phyloP scores from a whole-genome alignment of 176 grass and related monocot species.

The Otatea glauca region DNA sequence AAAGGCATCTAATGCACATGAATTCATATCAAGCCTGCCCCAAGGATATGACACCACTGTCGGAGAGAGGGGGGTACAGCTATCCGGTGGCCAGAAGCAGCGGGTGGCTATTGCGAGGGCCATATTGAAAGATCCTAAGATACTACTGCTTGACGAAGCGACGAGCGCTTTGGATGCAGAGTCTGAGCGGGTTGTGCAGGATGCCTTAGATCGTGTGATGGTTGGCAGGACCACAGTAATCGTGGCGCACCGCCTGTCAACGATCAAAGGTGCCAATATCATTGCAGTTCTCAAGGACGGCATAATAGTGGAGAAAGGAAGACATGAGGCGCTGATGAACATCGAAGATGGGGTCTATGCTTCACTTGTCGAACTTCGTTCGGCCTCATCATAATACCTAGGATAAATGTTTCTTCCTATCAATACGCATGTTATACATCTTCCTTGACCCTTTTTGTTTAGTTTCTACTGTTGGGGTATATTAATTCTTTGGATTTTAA shows the following conservation, averaged over 20 bases:
- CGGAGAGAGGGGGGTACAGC: slow-evolving; percentile 71
- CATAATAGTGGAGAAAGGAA: slow-evolving; percentile 70
- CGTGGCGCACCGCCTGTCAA: slow-evolving; percentile 76
- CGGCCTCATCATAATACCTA: slow-evolving; percentile 23
- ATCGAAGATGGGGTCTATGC: slow-evolving; percentile 72
- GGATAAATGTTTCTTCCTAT: slow-evolving; percentile 17
- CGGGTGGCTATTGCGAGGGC: slow-evolving; percentile 74
- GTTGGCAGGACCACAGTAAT: slow-evolving; percentile 74
- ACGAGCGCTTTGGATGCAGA: slow-evolving; percentile 82
- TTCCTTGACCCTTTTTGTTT: slow-evolving; percentile 12
- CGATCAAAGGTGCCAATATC: slow-evolving; percentile 70
- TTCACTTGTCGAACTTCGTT: slow-evolving; percentile 70
- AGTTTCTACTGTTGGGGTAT: neutral
- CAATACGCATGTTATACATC: neutral
- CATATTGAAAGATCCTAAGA: slow-evolving; percentile 72
- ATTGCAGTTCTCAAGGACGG: slow-evolving; percentile 87
- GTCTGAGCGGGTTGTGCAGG: slow-evolving; percentile 78
- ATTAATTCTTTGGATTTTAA: slow-evolving; percentile 24
- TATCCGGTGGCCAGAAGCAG: slow-evolving; percentile 89
- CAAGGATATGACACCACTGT: slow-evolving; percentile 77
- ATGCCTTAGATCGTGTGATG: slow-evolving; percentile 74
- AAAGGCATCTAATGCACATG: slow-evolving; percentile 74
- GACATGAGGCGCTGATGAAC: slow-evolving; percentile 61
- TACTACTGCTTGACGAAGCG: slow-evolving; percentile 81
- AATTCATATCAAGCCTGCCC: slow-evolving; percentile 76